Conservation (phyloP, 179 eudicot genomes). For the Beta macrorhiza region DNA sequence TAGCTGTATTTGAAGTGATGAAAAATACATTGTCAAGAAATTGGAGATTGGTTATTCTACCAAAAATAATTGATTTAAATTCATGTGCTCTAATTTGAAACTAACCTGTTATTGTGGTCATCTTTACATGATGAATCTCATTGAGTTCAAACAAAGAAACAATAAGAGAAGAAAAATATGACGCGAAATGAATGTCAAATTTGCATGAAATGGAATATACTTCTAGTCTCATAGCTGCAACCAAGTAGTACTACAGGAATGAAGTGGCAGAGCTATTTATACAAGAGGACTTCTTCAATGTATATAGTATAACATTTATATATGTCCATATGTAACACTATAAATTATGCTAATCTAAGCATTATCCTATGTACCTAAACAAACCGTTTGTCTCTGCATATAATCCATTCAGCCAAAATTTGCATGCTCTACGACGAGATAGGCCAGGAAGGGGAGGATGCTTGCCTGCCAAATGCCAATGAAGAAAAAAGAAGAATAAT, state of each 20-base stretch:
- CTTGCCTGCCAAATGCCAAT: slow-evolving; percentile 30
- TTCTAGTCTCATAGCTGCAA: background rate
- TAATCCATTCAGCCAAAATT: background rate
- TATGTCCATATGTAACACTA: background rate
- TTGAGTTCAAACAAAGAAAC: no score
- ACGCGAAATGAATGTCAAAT: background rate
- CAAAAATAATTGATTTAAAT: background rate
- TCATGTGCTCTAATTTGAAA: background rate
- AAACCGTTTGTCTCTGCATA: background rate
- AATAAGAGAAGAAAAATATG: background rate
- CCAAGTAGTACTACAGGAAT: background rate
- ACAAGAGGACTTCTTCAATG: slow-evolving; percentile 6
- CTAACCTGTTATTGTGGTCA: background rate
- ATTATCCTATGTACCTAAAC: background rate
- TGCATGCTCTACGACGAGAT: slow-evolving; percentile 18
- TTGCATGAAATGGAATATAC: background rate
- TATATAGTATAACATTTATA: background rate
- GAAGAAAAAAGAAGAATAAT: background rate
- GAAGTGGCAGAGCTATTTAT: background rate
- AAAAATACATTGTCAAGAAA: background rate
- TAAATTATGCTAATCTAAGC: background rate
- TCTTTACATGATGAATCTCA: no score
- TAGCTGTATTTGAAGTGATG: no score
- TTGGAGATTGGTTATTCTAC: background rate
- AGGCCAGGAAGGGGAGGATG: slow-evolving; percentile 33